Conservation (phyloP, 129 eudicot species). For the Oenanthe sinensis region DNA sequence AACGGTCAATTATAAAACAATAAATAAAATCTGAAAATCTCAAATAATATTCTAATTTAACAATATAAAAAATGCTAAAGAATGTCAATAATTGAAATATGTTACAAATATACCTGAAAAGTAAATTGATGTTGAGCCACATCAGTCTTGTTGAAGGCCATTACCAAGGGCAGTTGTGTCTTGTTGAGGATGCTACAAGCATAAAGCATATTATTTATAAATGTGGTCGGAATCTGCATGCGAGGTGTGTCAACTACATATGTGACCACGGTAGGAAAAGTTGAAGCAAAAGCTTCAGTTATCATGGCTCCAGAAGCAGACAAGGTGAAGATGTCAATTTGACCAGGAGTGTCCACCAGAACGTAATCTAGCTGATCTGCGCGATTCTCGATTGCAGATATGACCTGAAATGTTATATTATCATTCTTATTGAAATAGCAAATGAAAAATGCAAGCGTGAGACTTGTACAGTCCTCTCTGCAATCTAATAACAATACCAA, state of each 20-base stretch:
- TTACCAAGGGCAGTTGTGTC: conserved; percentile 70
- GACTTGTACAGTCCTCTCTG: conserved; percentile 1
- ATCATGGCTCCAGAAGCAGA: conserved; percentile 97
- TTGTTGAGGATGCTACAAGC: conserved; percentile 97
- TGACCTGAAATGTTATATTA: conserved; percentile 41
- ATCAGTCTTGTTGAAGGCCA: conserved; percentile 90
- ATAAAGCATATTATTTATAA: conserved; percentile 97
- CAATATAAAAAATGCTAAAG: background rate
- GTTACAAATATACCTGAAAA: conserved; percentile 47
- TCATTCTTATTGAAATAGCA: background rate
- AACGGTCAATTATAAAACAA: background rate
- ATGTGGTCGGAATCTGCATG: conserved; percentile 68
- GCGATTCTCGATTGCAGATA: conserved; percentile 65
- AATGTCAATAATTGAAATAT: background rate
- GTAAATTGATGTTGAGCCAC: conserved; percentile 92
- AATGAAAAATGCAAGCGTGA: background rate
- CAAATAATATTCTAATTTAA: background rate
- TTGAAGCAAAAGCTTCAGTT: conserved; percentile 92
- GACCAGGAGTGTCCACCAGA: conserved; percentile 97
- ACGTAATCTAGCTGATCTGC: conserved; percentile 96
- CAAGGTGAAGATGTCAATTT: conserved; percentile 97
- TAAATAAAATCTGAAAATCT: background rate
- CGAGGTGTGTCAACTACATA: conserved; percentile 98
- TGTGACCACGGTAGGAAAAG: conserved; percentile 78
- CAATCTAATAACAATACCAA: background rate